Base-by-base conservation (phyloP, 163 green algal species). In the Chlorella variabilis region DNA sequence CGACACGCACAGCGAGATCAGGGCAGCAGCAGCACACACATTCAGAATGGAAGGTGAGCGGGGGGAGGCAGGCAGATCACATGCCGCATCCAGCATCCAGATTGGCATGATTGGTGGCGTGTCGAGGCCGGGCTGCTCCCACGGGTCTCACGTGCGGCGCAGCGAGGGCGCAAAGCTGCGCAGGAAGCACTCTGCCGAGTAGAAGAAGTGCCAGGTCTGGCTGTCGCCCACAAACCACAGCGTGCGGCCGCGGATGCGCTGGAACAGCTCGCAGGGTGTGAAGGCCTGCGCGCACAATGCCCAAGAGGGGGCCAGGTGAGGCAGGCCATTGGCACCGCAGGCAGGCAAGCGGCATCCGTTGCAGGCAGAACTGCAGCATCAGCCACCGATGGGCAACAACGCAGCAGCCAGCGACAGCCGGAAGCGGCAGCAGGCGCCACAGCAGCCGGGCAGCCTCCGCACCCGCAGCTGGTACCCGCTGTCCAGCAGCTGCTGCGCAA, bases 201-300 rank as follows among this genome's bases (percentile, higher is more conserved):
- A 83, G 4, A 59, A 83, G 7, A 77, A 78, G 54, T 78, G 45
- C 78, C 73, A 83, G n/a, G 78, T 71, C 67, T 83, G 78, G 33
- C 39, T 68, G 67, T 83, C 78, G 2, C 78, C 78, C 34, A 78
- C 51, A 23, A 83, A 67, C 66, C 67, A 83, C 54, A 83, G 78
- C 18, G 78, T 83, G 39, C 67, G 54, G 49, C 78, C 78, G 0
- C 75, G 61, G 23, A 81, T 81, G 31, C 75, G 75, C 39, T 48
- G 39, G 33, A 74, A 81, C 42, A 81, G 75, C 75, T 81, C 75
- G 31, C 75, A 81, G 15, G 73, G 73, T 2, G 73, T 61, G 38
- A 80, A 25, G 39, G 34, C 73, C 73, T 80, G 73, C 73, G 15
- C 45, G 45, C 45, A 54, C 45, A 54, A 54, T 15, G 15, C 45